phyloP scores from a whole-genome alignment of 2,329 filamentous ascomycete genomes.

The Penicillium sp. region DNA sequence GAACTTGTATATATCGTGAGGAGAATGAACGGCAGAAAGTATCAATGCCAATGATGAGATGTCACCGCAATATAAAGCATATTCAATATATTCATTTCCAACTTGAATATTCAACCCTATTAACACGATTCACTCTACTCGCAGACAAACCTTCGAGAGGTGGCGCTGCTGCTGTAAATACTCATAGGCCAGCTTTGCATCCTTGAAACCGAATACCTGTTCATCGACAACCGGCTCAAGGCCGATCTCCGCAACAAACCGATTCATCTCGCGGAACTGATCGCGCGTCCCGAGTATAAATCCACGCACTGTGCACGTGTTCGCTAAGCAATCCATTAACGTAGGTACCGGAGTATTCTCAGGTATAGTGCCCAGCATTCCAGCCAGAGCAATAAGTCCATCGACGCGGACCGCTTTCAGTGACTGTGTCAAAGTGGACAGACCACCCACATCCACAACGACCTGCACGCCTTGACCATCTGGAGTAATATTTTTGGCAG shows the following conservation, averaged over 20 bases:
- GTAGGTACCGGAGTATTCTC: conserved; percentile 30
- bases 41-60: neutral
- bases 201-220: conserved; percentile 51
- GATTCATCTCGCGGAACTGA: conserved; percentile 58
- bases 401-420: conserved; percentile 51
- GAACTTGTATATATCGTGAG: neutral
- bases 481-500: conserved; percentile 55
- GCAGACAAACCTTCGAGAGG: conserved; percentile 44
- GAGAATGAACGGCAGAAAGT: neutral
- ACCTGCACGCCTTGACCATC: conserved; percentile 55
- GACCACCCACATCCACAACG: conserved; percentile 62
- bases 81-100: neutral
- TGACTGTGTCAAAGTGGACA: conserved; percentile 54
- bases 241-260: conserved; percentile 53
- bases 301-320: conserved; percentile 52
- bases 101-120: too few species aligned
- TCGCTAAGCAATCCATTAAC: conserved; percentile 45
- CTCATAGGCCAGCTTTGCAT: conserved; percentile 55
- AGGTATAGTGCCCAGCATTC: conserved; percentile 53
- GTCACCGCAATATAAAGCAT: neutral
- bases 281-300: conserved; percentile 52
- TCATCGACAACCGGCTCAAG: conserved; percentile 56
- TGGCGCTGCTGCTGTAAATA: conserved; percentile 56
- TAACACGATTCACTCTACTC: neutral
- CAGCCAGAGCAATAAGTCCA: conserved; percentile 57